These are phyloP conservation scores for Macrophomina phaseolina DNA, from an alignment of 2,329 filamentous ascomycete genomes.

Conservation along the genomic window DNA sequence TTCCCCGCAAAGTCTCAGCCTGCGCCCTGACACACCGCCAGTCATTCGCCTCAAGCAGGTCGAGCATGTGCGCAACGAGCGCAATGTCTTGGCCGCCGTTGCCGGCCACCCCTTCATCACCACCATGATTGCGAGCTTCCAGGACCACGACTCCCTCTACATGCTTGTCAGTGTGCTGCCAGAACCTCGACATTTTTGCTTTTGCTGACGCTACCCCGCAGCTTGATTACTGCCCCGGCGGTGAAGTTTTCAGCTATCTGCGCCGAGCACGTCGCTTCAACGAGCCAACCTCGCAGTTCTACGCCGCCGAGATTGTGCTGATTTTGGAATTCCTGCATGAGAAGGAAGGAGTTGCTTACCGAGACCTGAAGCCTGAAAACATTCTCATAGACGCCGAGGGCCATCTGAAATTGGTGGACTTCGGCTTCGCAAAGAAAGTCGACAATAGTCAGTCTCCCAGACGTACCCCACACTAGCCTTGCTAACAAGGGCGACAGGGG, in stretches of 20 bases:
- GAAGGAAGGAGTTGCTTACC: constrained; percentile 78
- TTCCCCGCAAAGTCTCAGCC: neutral
- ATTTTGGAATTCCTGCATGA: constrained; percentile 84
- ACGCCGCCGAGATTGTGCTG: constrained; percentile 81
- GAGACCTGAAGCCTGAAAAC: constrained; percentile 84
- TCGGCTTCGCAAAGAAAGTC: constrained; percentile 82
- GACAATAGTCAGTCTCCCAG: constrained; percentile 57
- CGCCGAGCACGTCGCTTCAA: constrained; percentile 79
- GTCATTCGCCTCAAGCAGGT: constrained; percentile 85
- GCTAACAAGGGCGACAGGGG: constrained; percentile 49
- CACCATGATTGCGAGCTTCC: constrained; percentile 77
- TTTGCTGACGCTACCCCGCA: constrained; percentile 39
- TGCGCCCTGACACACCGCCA: constrained; percentile 35
- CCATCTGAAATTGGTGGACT: constrained; percentile 83
- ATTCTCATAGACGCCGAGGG: constrained; percentile 77
- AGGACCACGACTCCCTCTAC: constrained; percentile 78
- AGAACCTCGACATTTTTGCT: neutral
- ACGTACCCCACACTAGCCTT: neutral
- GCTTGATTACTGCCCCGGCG: constrained; percentile 81
- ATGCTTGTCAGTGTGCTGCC: constrained; percentile 63
- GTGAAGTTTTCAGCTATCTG: constrained; percentile 84
- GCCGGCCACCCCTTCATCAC: constrained; percentile 86
- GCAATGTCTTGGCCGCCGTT: constrained; percentile 76
- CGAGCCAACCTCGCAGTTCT: constrained; percentile 78
- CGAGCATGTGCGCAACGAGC: constrained; percentile 85